phyloP scores from a whole-genome alignment of 139 green algal species.

The Auxenochlorella protothecoides region DNA sequence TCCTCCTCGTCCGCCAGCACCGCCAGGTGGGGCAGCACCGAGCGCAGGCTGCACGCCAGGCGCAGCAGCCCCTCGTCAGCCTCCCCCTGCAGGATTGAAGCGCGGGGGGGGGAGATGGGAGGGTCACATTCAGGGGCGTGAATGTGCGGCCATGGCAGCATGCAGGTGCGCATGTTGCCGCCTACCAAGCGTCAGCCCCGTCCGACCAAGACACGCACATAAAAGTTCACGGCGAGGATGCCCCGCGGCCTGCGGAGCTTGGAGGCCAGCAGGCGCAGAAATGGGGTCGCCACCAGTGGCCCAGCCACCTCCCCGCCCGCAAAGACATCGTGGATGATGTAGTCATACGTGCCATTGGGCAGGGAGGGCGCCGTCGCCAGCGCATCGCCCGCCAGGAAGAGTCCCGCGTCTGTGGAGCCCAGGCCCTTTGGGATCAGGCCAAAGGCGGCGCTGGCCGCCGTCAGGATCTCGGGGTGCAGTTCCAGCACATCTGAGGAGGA shows the following conservation, averaged over 20 bases:
- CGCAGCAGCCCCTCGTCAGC: background rate
- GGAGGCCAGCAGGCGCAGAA: background rate
- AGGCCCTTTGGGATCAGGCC: background rate
- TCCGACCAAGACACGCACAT: conserved; percentile 4
- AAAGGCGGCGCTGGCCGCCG: conserved; percentile 1
- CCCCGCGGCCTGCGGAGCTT: conserved; percentile 4
- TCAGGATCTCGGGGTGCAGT: conserved; percentile 8
- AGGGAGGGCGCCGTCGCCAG: background rate
- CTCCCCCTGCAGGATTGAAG: too few species aligned
- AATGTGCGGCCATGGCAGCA: conserved; percentile 6
- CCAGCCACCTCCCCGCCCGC: background rate
- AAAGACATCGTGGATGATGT: conserved; percentile 18
- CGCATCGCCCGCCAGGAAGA: background rate
- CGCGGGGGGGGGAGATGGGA: too few species aligned
- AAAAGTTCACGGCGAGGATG: background rate
- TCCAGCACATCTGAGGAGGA: conserved; percentile 4
- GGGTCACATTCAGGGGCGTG: background rate
- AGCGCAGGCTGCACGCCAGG: conserved; percentile 6
- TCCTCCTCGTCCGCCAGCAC: background rate
- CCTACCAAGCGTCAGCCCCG: background rate
- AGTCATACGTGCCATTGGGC: conserved; percentile 4
- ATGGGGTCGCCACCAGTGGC: too few species aligned
- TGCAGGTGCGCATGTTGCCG: conserved; percentile 7
- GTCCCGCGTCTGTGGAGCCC: background rate
- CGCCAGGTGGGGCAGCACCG: background rate